Evolutionary conservation across 768 basidiomycete species (phyloP).

Genomic region (Psilocybe cubensis): DNA sequence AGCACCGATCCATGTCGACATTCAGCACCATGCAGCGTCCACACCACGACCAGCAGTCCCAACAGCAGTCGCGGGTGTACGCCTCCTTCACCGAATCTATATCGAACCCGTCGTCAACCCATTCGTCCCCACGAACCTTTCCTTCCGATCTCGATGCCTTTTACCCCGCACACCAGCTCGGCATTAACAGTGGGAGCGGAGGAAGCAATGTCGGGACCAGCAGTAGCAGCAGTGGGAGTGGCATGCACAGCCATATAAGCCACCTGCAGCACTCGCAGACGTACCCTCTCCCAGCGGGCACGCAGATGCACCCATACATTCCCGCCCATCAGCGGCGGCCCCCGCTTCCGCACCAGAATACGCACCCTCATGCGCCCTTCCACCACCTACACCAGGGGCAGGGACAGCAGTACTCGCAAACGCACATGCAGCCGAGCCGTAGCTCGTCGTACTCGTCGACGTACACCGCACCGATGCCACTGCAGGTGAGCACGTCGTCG

Average conservation of each 20-base stretch:
- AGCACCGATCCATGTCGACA: constrained; percentile 11
- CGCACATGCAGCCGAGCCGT: constrained; percentile 16
- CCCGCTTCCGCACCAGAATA: too few relatives aligned
- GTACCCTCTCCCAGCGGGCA: constrained; percentile 27
- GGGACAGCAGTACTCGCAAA: too few relatives aligned
- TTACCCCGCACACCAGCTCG: constrained; percentile 15
- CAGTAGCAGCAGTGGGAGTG: too few relatives aligned
- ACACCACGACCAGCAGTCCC: constrained; percentile 8
- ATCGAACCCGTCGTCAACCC: constrained; percentile 39
- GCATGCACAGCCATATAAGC: too few relatives aligned
- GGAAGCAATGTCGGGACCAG: too few relatives aligned
- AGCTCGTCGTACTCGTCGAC: constrained; percentile 28
- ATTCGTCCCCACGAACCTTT: constrained; percentile 34
- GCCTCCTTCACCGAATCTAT: constrained; percentile 31
- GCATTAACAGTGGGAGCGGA: too few relatives aligned
- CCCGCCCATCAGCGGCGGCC: constrained; percentile 23
- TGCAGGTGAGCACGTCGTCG: constrained; percentile 44
- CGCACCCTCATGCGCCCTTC: too few relatives aligned
- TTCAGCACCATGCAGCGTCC: constrained; percentile 13
- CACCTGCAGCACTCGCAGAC: constrained; percentile 32
- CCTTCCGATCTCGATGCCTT: constrained; percentile 26
- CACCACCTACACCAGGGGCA: too few relatives aligned
- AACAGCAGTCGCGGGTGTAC: constrained; percentile 25
- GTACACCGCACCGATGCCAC: constrained; percentile 27
- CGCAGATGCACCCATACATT: constrained; percentile 21